Evolutionary conservation across 2,329 filamentous ascomycete genomes (phyloP), one percentile per base, ranked within the genome.

Genomic region (Fusarium sp.): DNA sequence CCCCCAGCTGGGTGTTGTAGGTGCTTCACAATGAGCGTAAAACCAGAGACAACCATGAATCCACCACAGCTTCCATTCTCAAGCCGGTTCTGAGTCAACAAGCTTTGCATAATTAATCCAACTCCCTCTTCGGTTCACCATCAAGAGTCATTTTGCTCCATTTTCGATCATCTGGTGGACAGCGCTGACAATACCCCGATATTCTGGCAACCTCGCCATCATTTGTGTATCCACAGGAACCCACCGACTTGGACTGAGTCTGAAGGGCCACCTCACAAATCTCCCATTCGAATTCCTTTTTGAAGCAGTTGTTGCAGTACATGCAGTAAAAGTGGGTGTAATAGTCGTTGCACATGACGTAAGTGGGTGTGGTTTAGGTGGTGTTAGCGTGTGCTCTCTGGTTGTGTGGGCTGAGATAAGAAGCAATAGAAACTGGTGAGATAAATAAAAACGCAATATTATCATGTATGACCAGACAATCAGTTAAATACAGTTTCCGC

Each of bases 141-240:
- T 22, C 2, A 32, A 58, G 30, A 6, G 55, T 58, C 8, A 39
- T 23, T 7, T 33, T 64, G n/a, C 41, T 46, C 62, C 62, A 65
- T 27, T 65, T 65, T 39, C 48, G 54, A 10, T 65, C 61, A 22
- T 52, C 54, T 30, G 53, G 54, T 7, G 62, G 62, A 54, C 62
- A 65, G 4, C 43, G 43, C 17, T 60, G 37, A 45, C 53, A 65
- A 48, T 53, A 65, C 7, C 60, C 60, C 4, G 60, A 65, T 7
- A 22, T n/a, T 3, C 30, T 48, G 4, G 43, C 53, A 23, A 65
- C 62, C 35, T 35, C 44, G 1, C 60, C 60, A 40, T 60, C 37
- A 2, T 47, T 1, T 3, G 54, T 65, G 20, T 65, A 45, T 15
- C 61, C 62, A 14, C 62, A 65, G 5, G 54, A 65, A 0, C 62